A percentile compares a stretch with the other conserved stretches of the same genome.
These are phyloP conservation scores for Zygoascus sp. DNA, from an alignment of 1,139 yeast species.

Conservation along the genomic window DNA sequence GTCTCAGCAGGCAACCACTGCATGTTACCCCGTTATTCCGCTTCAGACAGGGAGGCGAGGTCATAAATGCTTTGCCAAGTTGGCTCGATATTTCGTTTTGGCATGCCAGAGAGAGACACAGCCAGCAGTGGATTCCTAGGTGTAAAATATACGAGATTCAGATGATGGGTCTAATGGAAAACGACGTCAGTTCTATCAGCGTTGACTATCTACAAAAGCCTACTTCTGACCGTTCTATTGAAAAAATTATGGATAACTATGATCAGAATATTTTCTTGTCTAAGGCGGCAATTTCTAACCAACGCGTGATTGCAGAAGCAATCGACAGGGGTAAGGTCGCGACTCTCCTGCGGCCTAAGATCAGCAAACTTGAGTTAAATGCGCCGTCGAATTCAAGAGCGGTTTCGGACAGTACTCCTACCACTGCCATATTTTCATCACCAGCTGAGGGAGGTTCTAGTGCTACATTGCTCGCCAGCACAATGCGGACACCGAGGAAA, in stretches of 20 bases:
- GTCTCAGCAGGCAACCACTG: constrained; percentile 85
- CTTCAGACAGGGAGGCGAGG: constrained; percentile 38
- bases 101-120: constrained; percentile 43
- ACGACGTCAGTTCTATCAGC: constrained; percentile 64
- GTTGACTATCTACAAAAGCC: constrained; percentile 47
- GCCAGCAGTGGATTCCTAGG: constrained; percentile 79
- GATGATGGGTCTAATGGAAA: constrained; percentile 98
- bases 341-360: constrained; percentile 21
- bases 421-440: constrained; percentile 25
- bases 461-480: constrained; percentile 20
- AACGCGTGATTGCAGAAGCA: constrained; percentile 26
- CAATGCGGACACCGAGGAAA: constrained; percentile 21
- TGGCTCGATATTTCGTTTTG: constrained; percentile 95
- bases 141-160: constrained; percentile 92
- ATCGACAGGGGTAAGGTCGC: constrained; percentile 22
- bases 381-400: constrained; percentile 11
- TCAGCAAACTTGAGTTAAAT: constrained; percentile 16
- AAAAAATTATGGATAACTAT: constrained; percentile 55
- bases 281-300: constrained; percentile 22
- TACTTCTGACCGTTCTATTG: constrained; percentile 32
- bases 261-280: constrained; percentile 44
- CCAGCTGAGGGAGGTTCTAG: constrained; percentile 18
- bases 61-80: constrained; percentile 80
- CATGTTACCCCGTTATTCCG: constrained; percentile 89
- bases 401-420: constrained; percentile 22